Base-by-base conservation (phyloP, 108 stramenopile species). In the Stephanodiscus minutulus region DNA sequence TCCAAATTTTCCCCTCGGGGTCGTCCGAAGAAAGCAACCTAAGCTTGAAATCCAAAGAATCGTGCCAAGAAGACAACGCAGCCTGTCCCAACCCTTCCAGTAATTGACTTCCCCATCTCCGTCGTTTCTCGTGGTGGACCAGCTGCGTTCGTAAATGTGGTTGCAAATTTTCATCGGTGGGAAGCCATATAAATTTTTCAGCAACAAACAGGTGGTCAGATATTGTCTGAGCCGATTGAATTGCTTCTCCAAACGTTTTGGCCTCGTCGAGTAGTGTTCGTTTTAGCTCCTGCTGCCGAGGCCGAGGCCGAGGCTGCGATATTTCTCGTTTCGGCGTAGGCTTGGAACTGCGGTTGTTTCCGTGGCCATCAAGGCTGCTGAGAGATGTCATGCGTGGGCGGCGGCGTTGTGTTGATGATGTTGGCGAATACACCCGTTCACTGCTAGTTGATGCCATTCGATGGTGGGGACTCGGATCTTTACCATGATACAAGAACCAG, bases 101-200 rank as follows among this genome's bases (percentile, higher is more conserved):
- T 25, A 87, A 61, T 59, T 87, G 86, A 62, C 77, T 68, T 43
- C 79, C 77, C 85, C 82, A 86, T 70, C 86, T 76, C 61, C 81
- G 59, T 63, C 88, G 80, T 76, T 83, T 86, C 39, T 89, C 88
- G 47, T 89, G 88, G 68, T 89, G 88, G 47, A 89, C 62, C 10
- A 48, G 53, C 66, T 89, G 88, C 47, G 74, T 73, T 39, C 62
- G 46, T 49, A 86, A 71, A 78, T 89, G 88, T 48, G 76, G 61
- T 44, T 84, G 68, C 57, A 89, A 83, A 55, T 78, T 52, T 31
- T 70, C 67, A 61, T 89, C 88, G 7, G 80, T 69, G 3, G 88
- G 88, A 9, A 89, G 70, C 88, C 88, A 89, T n/a, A 78, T 65
- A 46, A 78, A 78, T 59, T 66, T 70, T 33, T 70, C 69, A 24